Percentiles rank a stretch among this genome's conserved stretches.
phyloP scores from a whole-genome alignment of 2,329 filamentous ascomycete species.

The Fusarium kyushuense region DNA sequence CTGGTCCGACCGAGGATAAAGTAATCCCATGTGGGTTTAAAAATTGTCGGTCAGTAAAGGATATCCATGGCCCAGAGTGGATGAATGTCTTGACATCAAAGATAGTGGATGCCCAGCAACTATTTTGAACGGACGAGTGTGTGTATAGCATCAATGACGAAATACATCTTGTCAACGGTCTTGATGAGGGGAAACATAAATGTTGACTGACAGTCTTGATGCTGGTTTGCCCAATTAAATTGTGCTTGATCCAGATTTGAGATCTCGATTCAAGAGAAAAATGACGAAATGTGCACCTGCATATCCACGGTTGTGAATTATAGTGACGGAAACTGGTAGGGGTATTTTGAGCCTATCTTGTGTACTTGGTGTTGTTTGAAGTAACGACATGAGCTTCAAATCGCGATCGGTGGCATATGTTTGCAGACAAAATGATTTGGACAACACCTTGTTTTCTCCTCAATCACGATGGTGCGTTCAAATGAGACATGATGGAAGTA shows the following conservation, averaged over 20 bases:
- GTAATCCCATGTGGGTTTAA: neutral
- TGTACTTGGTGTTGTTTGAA: neutral
- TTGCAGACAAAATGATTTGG: too few species aligned
- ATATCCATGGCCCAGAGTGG: neutral
- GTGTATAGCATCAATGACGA: constrained; percentile 31
- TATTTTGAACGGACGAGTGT: neutral
- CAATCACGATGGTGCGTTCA: neutral
- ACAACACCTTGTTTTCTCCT: neutral
- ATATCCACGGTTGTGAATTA: neutral
- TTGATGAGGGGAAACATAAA: neutral
- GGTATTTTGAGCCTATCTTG: too few species aligned
- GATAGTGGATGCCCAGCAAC: too few species aligned
- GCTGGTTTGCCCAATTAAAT: neutral
- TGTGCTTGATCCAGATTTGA: neutral
- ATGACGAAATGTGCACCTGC: neutral
- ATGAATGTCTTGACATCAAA: too few species aligned
- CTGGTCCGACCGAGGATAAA: constrained; percentile 38
- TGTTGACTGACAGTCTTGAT: neutral
- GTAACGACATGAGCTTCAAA: neutral
- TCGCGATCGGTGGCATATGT: neutral
- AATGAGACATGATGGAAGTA: constrained; percentile 14
- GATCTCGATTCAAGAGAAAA: too few species aligned
- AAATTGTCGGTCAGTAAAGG: constrained; percentile 20
- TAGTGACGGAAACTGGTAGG: too few species aligned
- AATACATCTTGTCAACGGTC: neutral